Base-by-base conservation (phyloP, 306 rosid genomes). In the Quercus cerris region DNA sequence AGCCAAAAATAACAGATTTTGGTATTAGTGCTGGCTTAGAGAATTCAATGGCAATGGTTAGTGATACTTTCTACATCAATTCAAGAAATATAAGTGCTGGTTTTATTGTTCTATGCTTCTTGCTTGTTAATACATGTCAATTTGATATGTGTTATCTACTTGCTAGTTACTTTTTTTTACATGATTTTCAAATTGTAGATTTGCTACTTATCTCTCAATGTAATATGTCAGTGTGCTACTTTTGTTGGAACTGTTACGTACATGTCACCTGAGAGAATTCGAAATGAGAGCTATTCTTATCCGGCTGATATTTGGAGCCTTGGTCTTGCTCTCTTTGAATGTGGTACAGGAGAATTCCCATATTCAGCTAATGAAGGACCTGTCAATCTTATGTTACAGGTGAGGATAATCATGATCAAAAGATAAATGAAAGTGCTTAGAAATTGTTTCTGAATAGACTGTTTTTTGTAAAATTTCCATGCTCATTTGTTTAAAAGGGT, bases 251-350 rank as follows among this genome's bases (percentile, higher is more conserved):
- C 98, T 23, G 98, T 91, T 56, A 95, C 97, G 1, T 95, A 93
- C 84, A 95, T 95, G 98, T 95, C 97, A n/a, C 98, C 99, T 10
- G 99, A 95, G 91, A 83, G 99, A 75, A 95, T 95, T 81, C 89
- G 97, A 80, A 95, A 95, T 41, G 94, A 93, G 77, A 95, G 83
- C 84, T 95, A 95, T 87, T 95, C 99, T 38, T 95, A 91, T 87
- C 99, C 98, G 7, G 99, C 99, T 79, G 97, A 95, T 85, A 93
- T 93, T 79, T 95, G 99, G 99, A 95, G 98, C 87, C 91, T 95
- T 70, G 99, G 98, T 69, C 99, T 95, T 81, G 96, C 98, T 17
- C 98, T 95, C 77, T 89, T 95, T 23, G 97, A 95, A 85, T 91
- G 98, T 78, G 99, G 98, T 38, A 95, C 99, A 1, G 99, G 99